Evolutionary conservation across 306 rosid genomes (phyloP).

Genomic region (Neltuma alba): DNA sequence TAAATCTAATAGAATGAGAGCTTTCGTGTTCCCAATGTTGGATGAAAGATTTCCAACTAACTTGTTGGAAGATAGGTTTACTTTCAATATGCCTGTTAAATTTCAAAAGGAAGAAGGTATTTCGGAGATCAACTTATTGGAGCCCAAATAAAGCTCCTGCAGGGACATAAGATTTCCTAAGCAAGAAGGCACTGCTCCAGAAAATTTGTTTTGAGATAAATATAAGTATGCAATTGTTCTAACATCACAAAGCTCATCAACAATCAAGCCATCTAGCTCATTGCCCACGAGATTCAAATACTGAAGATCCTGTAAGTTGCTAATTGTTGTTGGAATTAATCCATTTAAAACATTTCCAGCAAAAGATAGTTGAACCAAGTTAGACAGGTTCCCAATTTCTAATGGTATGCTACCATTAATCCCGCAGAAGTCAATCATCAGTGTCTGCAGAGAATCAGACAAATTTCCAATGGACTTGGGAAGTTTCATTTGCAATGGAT

Average conservation of each 20-base stretch:
- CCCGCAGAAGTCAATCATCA: background rate
- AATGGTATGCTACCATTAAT: background rate
- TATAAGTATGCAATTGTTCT: background rate
- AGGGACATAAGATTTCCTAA: slow-evolving; percentile 25
- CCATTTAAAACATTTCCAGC: background rate
- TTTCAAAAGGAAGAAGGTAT: slow-evolving; percentile 9
- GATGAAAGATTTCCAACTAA: slow-evolving; percentile 13
- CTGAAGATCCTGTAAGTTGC: slow-evolving; percentile 9
- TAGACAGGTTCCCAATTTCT: background rate
- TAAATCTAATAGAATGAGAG: background rate
- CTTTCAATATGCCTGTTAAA: background rate
- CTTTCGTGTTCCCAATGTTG: slow-evolving; percentile 23
- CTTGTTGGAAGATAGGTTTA: slow-evolving; percentile 32
- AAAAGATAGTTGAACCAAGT: background rate
- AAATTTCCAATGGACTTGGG: background rate
- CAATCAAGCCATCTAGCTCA: slow-evolving; percentile 23
- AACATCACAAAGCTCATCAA: slow-evolving; percentile 29
- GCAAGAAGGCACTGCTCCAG: slow-evolving; percentile 20
- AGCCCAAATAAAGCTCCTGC: slow-evolving; percentile 4
- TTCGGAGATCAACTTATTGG: background rate
- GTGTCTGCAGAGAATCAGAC: background rate
- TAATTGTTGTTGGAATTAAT: background rate
- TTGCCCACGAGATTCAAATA: slow-evolving; percentile 15
- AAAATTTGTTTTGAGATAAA: background rate
- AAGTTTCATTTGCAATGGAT: slow-evolving; percentile 27